Evolutionary conservation across 2,329 filamentous ascomycete genomes (phyloP).

Genomic region (Colletotrichum godetiae): DNA sequence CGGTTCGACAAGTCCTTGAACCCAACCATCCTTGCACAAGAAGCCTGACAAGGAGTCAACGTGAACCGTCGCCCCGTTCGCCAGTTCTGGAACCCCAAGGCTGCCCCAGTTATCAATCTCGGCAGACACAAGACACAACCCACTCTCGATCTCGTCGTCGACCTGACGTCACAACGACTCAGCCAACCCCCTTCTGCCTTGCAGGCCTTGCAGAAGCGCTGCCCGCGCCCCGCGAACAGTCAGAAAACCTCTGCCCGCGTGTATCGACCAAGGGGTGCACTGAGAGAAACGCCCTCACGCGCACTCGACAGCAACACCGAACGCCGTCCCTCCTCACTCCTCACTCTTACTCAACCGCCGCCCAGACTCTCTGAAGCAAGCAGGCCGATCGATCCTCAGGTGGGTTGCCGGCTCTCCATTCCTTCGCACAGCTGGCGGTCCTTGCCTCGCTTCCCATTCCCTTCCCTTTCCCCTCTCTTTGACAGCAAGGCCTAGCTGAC

Average conservation of each 20-base stretch:
- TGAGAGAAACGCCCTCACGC: slow-evolving; percentile 15
- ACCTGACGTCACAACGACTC: slow-evolving; percentile 29
- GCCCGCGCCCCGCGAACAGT: slow-evolving; percentile 9
- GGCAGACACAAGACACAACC: slow-evolving; percentile 8
- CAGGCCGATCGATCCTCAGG: slow-evolving; percentile 15
- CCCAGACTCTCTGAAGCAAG: slow-evolving; percentile 5
- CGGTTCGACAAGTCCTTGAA: slow-evolving; percentile 27
- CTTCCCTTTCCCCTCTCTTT: slow-evolving; percentile 3
- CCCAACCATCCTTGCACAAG: slow-evolving; percentile 23
- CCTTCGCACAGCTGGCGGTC: slow-evolving; percentile 5
- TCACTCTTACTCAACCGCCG: not conserved
- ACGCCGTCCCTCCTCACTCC: not conserved
- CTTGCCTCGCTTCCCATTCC: slow-evolving; percentile 2
- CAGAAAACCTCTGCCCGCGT: slow-evolving; percentile 18
- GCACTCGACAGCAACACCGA: not conserved
- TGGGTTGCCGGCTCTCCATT: slow-evolving; percentile 30
- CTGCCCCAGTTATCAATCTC: slow-evolving; percentile 13
- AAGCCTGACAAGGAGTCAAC: slow-evolving; percentile 13
- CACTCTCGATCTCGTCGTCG: slow-evolving; percentile 11
- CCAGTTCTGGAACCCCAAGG: slow-evolving; percentile 28
- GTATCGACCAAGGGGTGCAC: slow-evolving; percentile 18
- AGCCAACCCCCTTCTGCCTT: slow-evolving; percentile 13
- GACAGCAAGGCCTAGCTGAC: slow-evolving; percentile 20
- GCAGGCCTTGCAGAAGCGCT: slow-evolving; percentile 23
- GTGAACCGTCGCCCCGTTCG: slow-evolving; percentile 28